Evolutionary conservation across 352 stramenopile genomes (phyloP), one percentile per base, ranked within the genome.

Genomic region (Globisporangium perplexum): DNA sequence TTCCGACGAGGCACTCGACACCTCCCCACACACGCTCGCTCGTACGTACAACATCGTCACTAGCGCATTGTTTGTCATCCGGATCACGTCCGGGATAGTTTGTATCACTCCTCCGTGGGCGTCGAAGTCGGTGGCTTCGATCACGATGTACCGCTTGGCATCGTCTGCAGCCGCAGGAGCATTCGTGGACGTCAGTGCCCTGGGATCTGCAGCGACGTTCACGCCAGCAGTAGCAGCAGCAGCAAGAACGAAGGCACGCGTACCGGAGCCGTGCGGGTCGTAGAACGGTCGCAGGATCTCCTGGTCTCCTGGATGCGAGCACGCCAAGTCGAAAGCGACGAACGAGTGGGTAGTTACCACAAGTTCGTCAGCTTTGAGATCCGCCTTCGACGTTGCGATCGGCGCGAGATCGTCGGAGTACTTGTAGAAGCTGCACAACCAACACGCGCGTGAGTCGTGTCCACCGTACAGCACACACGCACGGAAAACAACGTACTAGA

Each of bases 121-220:
- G 39, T 70, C 56, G 41, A 74, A 64, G 14, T 81, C 60, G 4
- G 60, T 46, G 17, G 63, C 50, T 31, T 64, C 55, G 23, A 81
- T 33, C 20, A 76, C 39, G 12, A 81, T 54, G 30, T 62, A 77
- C 43, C 52, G 47, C 55, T 74, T 81, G 3, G 50, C 44, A 45
- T 52, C 26, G 56, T 81, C 71, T 81, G 45, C 2, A 14, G 12
- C 36, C 22, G 47, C 39, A 58, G 8, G 42, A 20, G 41, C 18
- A 39, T 38, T 38, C 31, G 31, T 12, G 7, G 11, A 8, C 26
- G 10, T 24, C 18, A 42, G 28, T 24, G 12, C 33, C 22, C n/a
- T n/a, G n/a, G 10, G 43, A 48, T 11, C 23, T 12, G 17, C 10
- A 6, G n/a, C 7, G n/a, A 30, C 41, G 14, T 12, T 14, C 31